Evolutionary conservation across 164 flowering plant genomes (phyloP).

Genomic region (Vitis rotundifolia): DNA sequence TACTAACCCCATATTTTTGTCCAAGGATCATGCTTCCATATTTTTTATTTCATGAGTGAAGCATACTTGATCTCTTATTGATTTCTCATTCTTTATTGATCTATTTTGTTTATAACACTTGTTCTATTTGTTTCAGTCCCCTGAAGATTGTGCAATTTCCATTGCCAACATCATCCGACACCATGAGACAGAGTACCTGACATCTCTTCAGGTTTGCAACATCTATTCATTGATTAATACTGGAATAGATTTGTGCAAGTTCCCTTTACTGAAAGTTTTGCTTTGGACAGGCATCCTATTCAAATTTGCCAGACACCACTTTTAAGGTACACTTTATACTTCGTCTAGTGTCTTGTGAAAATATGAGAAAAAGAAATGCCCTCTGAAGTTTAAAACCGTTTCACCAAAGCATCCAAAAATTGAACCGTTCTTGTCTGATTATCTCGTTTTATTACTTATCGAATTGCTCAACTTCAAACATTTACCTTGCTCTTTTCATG

Average conservation of each 20-base stretch:
- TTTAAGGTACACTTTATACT: constrained; percentile 65
- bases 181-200: constrained; percentile 88
- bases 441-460: too few relatives aligned
- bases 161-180: constrained; percentile 77
- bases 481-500: too few relatives aligned
- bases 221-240: neutral
- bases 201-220: constrained; percentile 72
- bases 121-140: constrained; percentile 50
- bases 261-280: constrained; percentile 25
- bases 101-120: constrained; percentile 3
- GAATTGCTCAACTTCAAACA: too few relatives aligned
- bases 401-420: too few relatives aligned
- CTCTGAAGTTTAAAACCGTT: too few relatives aligned
- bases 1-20: neutral
- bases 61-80: neutral
- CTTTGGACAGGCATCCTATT: constrained; percentile 71
- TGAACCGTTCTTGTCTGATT: too few relatives aligned
- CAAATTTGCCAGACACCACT: constrained; percentile 88
- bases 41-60: neutral
- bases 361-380: too few relatives aligned
- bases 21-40: neutral
- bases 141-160: constrained; percentile 76
- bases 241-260: neutral
- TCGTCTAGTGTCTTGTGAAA: neutral
- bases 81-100: neutral